Conservation (phyloP, 139 green algal species). For the Micromonas pusilla region DNA sequence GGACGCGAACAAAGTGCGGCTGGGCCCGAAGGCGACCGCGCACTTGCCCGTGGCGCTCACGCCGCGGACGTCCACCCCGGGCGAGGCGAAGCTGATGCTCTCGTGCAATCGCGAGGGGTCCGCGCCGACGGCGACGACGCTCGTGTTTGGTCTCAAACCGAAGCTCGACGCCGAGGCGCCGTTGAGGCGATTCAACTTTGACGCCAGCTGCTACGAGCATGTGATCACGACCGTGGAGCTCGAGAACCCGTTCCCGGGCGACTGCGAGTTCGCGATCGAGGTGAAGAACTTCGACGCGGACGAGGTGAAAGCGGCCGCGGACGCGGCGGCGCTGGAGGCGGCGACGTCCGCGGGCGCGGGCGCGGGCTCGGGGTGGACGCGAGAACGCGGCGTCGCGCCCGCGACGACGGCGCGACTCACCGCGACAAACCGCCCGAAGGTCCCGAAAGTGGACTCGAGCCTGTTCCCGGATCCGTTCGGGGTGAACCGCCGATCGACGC, state of each 20-base stretch:
- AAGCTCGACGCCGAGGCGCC: constrained; percentile 44
- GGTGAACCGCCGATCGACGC: constrained; percentile 11
- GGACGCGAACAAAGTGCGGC: constrained; percentile 38
- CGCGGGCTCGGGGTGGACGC: too few species aligned
- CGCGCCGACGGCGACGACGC: constrained; percentile 47
- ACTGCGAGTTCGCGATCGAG: constrained; percentile 54
- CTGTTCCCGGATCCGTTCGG: constrained; percentile 41
- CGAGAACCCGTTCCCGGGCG: constrained; percentile 60
- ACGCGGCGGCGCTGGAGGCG: neutral
- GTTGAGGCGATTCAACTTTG: constrained; percentile 55
- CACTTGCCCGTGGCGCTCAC: constrained; percentile 38
- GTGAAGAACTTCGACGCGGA: neutral
- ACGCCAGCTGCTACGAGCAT: constrained; percentile 17
- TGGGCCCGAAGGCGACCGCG: constrained; percentile 49
- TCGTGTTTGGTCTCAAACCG: constrained; percentile 60
- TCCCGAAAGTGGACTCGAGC: neutral
- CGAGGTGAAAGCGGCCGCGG: neutral
- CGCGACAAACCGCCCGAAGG: too few species aligned
- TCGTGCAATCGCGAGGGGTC: constrained; percentile 25
- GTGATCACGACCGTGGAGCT: constrained; percentile 22
- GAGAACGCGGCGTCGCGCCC: too few species aligned
- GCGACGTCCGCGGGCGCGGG: neutral
- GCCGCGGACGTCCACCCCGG: constrained; percentile 39
- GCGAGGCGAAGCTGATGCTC: constrained; percentile 32
- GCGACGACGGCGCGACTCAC: too few species aligned